Evolutionary conservation across 225 moss, liverwort and hornwort genomes (phyloP).

Genomic region (Polytrichum commune): DNA sequence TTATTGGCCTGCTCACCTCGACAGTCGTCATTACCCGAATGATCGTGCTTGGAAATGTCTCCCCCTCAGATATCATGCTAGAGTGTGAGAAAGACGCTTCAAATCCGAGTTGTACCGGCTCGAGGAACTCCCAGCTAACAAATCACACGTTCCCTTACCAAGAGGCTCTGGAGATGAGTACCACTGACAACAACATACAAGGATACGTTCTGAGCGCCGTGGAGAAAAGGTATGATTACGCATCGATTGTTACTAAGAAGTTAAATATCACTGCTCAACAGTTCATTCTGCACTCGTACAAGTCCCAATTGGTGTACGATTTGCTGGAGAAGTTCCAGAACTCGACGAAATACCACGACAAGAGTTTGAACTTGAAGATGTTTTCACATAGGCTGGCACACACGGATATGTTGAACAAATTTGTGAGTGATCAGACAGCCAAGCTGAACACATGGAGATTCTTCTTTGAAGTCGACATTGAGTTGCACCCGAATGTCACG

Average conservation of each 20-base stretch:
- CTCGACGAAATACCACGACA: neutral
- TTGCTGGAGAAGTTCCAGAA: conserved; percentile 8
- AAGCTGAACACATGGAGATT: conserved; percentile 18
- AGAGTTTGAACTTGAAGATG: conserved; percentile 8
- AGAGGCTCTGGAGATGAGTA: conserved; percentile 7
- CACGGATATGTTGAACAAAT: conserved; percentile 7
- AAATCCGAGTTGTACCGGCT: neutral
- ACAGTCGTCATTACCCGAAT: conserved; percentile 8
- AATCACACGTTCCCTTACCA: neutral
- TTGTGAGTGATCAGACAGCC: conserved; percentile 8
- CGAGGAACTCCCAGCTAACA: neutral
- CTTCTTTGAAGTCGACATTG: conserved; percentile 22
- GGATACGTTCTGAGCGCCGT: conserved; percentile 10
- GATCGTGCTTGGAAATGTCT: conserved; percentile 1
- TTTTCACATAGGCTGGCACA: conserved; percentile 8
- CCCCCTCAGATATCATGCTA: neutral
- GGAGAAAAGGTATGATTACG: conserved; percentile 9
- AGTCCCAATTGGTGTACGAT: conserved; percentile 13
- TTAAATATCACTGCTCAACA: conserved; percentile 10
- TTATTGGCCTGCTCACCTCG: conserved; percentile 9
- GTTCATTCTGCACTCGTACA: conserved; percentile 6
- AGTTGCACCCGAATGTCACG: conserved; percentile 6
- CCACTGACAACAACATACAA: conserved; percentile 8
- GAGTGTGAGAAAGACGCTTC: neutral
- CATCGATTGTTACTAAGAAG: conserved; percentile 2